Evolutionary conservation across 2,329 filamentous ascomycete genomes (phyloP), one percentile per base, ranked within the genome.

Genomic region (Pyrenophora graminea): DNA sequence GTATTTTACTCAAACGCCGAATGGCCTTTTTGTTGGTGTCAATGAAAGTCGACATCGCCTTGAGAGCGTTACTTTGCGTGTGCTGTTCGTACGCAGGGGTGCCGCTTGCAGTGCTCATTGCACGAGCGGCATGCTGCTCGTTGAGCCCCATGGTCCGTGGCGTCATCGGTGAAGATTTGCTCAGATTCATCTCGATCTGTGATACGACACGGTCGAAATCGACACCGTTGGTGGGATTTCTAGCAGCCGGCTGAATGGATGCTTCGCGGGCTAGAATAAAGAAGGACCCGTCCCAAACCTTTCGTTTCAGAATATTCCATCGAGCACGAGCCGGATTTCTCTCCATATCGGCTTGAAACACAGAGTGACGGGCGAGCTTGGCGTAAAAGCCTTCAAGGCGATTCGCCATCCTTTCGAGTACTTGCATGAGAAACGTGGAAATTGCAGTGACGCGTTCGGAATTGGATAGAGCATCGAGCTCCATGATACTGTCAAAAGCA

Each of bases 351-450:
- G 80, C 80, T 9, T 76, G 75, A 54, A 82, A 82, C 6, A 83
- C 72, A 0, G 78, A 80, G 54, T 77, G 72, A 12, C 76, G 74
- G 0, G 80, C 73, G 3, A 83, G 70, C 51, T 80, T 79, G 6
- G 75, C 71, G 55, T 83, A 83, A 64, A 81, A 83, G 4, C 78
- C 72, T 31, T 80, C 78, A 0, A 83, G 66, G 0, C 80, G 70
- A 40, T 77, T 77, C 0, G 80, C 78, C 73, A 83, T 81, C 10
- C 79, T 77, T 61, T 83, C 80, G 1, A 82, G 73, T 0, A 80
- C 72, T 48, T 80, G 78, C 41, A 83, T 74, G 0, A 83, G 68
- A 59, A 82, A 82, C 0, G 74, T 74, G 2, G 66, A 67, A 1
- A 77, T 44, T 8, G 51, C 58, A 12, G 76, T 74, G 3, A 79